A percentile compares a stretch with the other conserved stretches of the same genome.
These are phyloP conservation scores for Aphanomyces astaci DNA, from an alignment of 352 stramenopile genomes.

Conservation along the genomic window DNA sequence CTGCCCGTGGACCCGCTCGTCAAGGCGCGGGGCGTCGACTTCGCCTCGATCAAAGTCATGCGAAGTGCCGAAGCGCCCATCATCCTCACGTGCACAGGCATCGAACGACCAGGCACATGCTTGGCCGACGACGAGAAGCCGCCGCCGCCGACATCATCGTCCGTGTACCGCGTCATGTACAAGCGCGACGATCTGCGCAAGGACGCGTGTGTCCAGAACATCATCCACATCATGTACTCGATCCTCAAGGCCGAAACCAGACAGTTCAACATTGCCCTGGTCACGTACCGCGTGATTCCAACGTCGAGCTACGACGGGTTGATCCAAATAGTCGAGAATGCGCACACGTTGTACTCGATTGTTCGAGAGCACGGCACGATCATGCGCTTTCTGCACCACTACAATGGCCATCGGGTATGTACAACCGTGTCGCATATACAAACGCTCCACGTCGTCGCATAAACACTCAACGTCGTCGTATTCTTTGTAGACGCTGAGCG, in stretches of 20 bases:
- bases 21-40: slow-evolving; percentile 65
- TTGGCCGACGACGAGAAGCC: neutral
- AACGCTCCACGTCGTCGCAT: too few relatives aligned
- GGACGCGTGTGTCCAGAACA: slow-evolving; percentile 80
- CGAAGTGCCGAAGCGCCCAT: slow-evolving; percentile 74
- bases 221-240: slow-evolving; percentile 85
- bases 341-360: slow-evolving; percentile 78
- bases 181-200: slow-evolving; percentile 81
- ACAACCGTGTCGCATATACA: too few relatives aligned
- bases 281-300: slow-evolving; percentile 80
- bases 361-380: slow-evolving; percentile 75
- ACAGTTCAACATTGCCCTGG: slow-evolving; percentile 59
- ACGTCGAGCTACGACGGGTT: slow-evolving; percentile 78
- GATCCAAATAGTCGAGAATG: slow-evolving; percentile 83
- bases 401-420: slow-evolving; percentile 58
- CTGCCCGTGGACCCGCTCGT: slow-evolving; percentile 66
- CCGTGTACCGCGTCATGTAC: slow-evolving; percentile 74
- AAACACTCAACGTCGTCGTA: neutral
- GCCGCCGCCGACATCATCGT: slow-evolving; percentile 3
- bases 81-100: slow-evolving; percentile 67
- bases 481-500: slow-evolving; percentile 43
- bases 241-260: slow-evolving; percentile 79
- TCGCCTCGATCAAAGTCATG: slow-evolving; percentile 67
- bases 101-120: slow-evolving; percentile 32
- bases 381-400: slow-evolving; percentile 78